Evolutionary conservation across 805 yeast genomes (phyloP).

Genomic region (Metschnikowia kofuensis): DNA sequence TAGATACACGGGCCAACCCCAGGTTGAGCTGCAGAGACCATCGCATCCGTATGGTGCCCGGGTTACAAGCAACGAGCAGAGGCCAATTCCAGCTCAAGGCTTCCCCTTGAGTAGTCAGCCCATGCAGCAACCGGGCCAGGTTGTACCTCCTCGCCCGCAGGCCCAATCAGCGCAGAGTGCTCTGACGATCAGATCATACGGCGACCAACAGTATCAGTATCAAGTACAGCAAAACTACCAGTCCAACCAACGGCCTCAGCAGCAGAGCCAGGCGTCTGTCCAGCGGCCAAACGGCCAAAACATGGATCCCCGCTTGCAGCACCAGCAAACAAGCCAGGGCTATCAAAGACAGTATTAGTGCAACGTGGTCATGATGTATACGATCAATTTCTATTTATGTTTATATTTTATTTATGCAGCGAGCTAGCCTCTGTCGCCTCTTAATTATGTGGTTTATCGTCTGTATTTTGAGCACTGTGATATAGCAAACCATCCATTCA

Average conservation of each 20-base stretch:
- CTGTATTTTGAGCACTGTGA: too few relatives aligned
- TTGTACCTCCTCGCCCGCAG: constrained; percentile 4
- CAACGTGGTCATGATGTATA: constrained; percentile 10
- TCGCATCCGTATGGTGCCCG: constrained; percentile 2
- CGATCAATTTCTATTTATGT: neutral
- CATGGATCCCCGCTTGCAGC: constrained; percentile 1
- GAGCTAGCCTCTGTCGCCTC: neutral
- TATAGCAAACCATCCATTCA: neutral
- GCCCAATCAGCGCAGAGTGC: constrained; percentile 4
- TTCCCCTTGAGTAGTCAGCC: constrained; percentile 2
- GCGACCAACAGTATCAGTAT: constrained; percentile 12
- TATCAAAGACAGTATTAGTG: constrained; percentile 6
- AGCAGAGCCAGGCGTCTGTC: constrained; percentile 1
- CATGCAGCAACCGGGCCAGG: constrained; percentile 1
- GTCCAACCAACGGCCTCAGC: constrained; percentile 7
- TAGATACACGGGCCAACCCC: neutral
- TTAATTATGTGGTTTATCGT: too few relatives aligned
- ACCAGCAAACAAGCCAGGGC: constrained; percentile 1
- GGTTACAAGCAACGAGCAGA: neutral
- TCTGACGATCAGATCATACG: constrained; percentile 8
- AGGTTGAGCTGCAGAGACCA: constrained; percentile 1
- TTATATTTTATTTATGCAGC: neutral
- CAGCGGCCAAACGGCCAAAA: constrained; percentile 2
- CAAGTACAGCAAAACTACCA: constrained; percentile 8
- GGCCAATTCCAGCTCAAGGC: neutral